A percentile compares a stretch with the other conserved stretches of the same genome.
Conservation (phyloP, 148 eudicot genomes). For the Amaranthus cruentus region DNA sequence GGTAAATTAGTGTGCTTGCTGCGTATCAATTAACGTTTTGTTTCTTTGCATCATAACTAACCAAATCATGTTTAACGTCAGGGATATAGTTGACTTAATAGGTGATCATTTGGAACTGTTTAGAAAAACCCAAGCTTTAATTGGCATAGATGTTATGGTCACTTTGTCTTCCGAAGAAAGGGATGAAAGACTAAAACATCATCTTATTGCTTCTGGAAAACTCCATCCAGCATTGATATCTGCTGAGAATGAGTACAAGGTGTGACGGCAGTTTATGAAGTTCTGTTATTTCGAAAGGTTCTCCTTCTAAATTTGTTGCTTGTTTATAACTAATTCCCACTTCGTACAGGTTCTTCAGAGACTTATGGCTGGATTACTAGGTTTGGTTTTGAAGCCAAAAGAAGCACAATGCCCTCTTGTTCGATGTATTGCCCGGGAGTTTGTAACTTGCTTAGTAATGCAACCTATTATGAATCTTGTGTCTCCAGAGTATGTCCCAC, state of each 20-base stretch:
- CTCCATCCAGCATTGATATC: constrained; percentile 95
- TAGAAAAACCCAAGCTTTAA: constrained; percentile 83
- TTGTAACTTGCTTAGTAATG: constrained; percentile 81
- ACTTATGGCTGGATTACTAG: constrained; percentile 70
- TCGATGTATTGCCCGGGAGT: constrained; percentile 85
- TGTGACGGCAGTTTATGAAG: constrained; percentile 45
- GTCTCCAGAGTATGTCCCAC: constrained; percentile 74
- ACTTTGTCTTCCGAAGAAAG: constrained; percentile 95
- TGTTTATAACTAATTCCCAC: constrained; percentile 22
- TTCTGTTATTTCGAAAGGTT: constrained; percentile 2
- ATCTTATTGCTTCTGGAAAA: constrained; percentile 77
- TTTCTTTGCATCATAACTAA: constrained; percentile 11
- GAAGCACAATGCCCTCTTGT: constrained; percentile 92
- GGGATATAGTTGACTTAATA: constrained; percentile 83
- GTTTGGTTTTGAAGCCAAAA: constrained; percentile 68
- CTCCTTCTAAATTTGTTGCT: constrained; percentile 8
- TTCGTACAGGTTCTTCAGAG: constrained; percentile 68
- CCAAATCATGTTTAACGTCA: constrained; percentile 27
- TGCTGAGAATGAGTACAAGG: constrained; percentile 98
- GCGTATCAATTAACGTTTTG: background rate
- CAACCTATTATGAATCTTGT: constrained; percentile 89
- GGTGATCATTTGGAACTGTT: constrained; percentile 87
- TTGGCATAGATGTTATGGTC: constrained; percentile 91
- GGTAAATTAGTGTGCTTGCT: constrained; percentile 34
- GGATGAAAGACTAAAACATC: constrained; percentile 90